Percentiles rank a stretch among this genome's conserved stretches.
Evolutionary conservation across 176 grass and related monocot genomes (phyloP).

Genomic region (Neostapfia colusana): DNA sequence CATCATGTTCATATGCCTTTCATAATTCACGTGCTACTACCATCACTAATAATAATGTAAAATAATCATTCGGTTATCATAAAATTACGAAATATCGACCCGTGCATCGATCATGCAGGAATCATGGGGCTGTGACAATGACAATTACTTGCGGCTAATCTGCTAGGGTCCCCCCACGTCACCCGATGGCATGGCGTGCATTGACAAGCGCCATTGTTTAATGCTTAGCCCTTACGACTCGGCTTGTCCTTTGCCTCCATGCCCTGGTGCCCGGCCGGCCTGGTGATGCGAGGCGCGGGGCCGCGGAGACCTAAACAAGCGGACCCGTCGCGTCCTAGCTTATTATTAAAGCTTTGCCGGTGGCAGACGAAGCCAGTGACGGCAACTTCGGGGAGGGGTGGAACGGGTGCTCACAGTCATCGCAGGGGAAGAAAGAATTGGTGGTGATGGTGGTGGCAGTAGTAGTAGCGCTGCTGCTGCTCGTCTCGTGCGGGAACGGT

Average conservation of each 20-base stretch:
- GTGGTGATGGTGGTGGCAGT: background rate
- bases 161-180: background rate
- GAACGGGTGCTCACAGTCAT: conserved; percentile 20
- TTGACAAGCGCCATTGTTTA: conserved; percentile 42
- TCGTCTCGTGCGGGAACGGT: conserved; percentile 31
- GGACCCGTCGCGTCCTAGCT: conserved; percentile 14
- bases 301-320: conserved; percentile 18
- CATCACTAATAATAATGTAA: background rate
- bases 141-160: background rate
- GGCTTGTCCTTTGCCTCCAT: conserved; percentile 43
- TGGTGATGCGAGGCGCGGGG: conserved; percentile 18
- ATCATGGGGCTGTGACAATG: conserved; percentile 44
- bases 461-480: background rate
- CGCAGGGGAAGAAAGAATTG: conserved; percentile 26
- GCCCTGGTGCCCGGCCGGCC: background rate
- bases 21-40: background rate
- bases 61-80: background rate
- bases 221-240: conserved; percentile 23
- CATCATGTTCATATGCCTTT: conserved; percentile 5
- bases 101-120: conserved; percentile 21
- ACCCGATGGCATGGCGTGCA: background rate
- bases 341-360: background rate
- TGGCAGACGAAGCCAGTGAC: background rate
- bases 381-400: background rate
- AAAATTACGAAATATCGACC: background rate